Evolutionary conservation across 164 flowering plant species (phyloP).

Genomic region (Kingdonia uniflora): DNA sequence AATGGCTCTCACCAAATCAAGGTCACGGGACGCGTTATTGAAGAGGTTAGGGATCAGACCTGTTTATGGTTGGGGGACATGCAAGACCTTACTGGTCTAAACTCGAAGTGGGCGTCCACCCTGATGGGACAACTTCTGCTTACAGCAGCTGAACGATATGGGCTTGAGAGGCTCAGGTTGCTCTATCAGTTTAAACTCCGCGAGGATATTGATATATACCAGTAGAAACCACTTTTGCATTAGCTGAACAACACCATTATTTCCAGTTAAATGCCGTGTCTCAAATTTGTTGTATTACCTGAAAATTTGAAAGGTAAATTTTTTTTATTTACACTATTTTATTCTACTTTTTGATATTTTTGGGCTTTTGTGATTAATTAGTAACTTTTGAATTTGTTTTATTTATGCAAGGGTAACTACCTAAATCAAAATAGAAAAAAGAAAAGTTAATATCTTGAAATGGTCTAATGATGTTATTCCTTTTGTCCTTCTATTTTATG

Average conservation of each 20-base stretch:
- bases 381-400: too few relatives aligned
- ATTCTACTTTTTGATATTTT: too few relatives aligned
- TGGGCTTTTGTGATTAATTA: too few relatives aligned
- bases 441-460: not conserved
- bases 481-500: not conserved
- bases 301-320: slow-evolving; percentile 57
- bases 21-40: slow-evolving; percentile 70
- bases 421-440: too few relatives aligned
- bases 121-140: slow-evolving; percentile 95
- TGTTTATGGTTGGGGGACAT: slow-evolving; percentile 77
- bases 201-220: slow-evolving; percentile 78
- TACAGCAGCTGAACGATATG: slow-evolving; percentile 94
- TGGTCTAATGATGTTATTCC: not conserved
- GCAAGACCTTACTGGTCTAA: slow-evolving; percentile 63
- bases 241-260: slow-evolving; percentile 98
- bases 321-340: slow-evolving; percentile 2
- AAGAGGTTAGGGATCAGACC: slow-evolving; percentile 73
- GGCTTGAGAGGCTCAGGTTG: slow-evolving; percentile 78
- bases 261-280: slow-evolving; percentile 75
- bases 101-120: slow-evolving; percentile 88
- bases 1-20: slow-evolving; percentile 77
- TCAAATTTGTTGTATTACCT: slow-evolving; percentile 69
- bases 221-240: slow-evolving; percentile 88
- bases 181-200: slow-evolving; percentile 78
- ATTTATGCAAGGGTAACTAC: too few relatives aligned